phyloP scores from a whole-genome alignment of 2,329 filamentous ascomycete species.

The Dendryphion nanum region DNA sequence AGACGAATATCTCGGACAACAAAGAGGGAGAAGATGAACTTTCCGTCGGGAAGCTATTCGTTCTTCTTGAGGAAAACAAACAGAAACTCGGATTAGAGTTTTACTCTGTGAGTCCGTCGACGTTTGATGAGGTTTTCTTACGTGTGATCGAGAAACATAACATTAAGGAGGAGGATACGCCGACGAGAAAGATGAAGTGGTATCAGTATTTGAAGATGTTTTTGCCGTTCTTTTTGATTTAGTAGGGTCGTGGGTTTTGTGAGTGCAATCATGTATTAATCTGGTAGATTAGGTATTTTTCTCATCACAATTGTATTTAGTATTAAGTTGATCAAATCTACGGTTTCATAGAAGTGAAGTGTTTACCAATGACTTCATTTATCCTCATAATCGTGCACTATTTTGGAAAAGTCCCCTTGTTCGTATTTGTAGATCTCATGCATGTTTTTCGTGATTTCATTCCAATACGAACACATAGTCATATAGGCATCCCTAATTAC shows the following conservation, averaged over 20 bases:
- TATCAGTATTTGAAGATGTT: conserved; percentile 10
- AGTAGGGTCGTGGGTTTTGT: background rate
- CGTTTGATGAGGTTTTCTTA: conserved; percentile 84
- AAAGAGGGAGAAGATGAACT: conserved; percentile 2
- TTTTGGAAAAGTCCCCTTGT: no score
- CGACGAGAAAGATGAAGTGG: conserved; percentile 12
- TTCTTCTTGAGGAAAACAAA: conserved; percentile 69
- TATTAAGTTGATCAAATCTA: no score
- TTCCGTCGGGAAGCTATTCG: conserved; percentile 57
- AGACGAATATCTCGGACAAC: conserved; percentile 3
- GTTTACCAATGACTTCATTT: no score
- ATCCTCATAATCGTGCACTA: no score
- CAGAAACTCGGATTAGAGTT: conserved; percentile 69
- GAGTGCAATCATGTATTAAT: no score
- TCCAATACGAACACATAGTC: no score
- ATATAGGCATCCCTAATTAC: no score
- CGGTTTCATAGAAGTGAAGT: no score
- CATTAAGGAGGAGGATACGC: conserved; percentile 16
- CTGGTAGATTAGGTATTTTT: no score
- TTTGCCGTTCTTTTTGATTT: conserved; percentile 2
- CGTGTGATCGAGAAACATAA: conserved; percentile 63
- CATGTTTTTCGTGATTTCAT: no score
- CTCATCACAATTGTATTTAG: no score
- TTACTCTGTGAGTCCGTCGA: conserved; percentile 80
- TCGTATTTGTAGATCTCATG: no score